A percentile compares a stretch with the other conserved stretches of the same genome.
phyloP scores from a whole-genome alignment of 192 early-diverging fungal genomes.

The Lunasporangiospora selenospora region DNA sequence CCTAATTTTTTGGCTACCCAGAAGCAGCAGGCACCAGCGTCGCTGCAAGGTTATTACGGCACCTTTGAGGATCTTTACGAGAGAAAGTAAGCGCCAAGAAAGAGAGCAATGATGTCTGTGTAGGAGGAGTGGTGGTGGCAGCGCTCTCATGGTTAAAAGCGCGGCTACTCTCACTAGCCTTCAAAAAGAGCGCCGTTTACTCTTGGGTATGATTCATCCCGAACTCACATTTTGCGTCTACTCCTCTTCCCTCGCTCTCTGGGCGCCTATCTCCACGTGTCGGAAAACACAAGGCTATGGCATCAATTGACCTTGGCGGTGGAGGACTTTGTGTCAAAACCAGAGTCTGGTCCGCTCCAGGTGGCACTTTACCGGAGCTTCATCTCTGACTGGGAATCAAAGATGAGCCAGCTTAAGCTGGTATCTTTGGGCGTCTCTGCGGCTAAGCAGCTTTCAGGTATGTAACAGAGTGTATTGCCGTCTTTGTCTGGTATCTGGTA shows the following conservation, averaged over 20 bases:
- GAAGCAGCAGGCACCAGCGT: constrained; percentile 66
- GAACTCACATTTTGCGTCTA: neutral
- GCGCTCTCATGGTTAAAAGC: no score
- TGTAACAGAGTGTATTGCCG: neutral
- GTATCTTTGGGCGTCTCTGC: constrained; percentile 84
- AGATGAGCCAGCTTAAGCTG: constrained; percentile 95
- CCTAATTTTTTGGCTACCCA: constrained; percentile 73
- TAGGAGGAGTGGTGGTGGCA: neutral
- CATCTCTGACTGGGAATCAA: constrained; percentile 90
- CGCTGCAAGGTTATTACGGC: constrained; percentile 78
- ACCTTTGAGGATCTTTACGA: constrained; percentile 95
- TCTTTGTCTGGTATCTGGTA: neutral
- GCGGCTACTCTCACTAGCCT: no score
- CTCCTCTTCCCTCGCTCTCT: neutral
- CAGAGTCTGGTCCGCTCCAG: constrained; percentile 78
- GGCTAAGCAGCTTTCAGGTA: constrained; percentile 77
- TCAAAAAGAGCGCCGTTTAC: no score
- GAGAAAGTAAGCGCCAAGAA: constrained; percentile 76
- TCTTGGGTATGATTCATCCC: no score
- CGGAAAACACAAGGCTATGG: no score
- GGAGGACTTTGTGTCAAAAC: constrained; percentile 78
- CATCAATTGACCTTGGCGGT: constrained; percentile 93
- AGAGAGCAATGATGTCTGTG: neutral
- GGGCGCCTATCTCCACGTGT: neutral
- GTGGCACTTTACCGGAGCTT: constrained; percentile 90